These are phyloP conservation scores for Fusarium palustre DNA, from an alignment of 2,329 filamentous ascomycete species.

Conservation along the genomic window DNA sequence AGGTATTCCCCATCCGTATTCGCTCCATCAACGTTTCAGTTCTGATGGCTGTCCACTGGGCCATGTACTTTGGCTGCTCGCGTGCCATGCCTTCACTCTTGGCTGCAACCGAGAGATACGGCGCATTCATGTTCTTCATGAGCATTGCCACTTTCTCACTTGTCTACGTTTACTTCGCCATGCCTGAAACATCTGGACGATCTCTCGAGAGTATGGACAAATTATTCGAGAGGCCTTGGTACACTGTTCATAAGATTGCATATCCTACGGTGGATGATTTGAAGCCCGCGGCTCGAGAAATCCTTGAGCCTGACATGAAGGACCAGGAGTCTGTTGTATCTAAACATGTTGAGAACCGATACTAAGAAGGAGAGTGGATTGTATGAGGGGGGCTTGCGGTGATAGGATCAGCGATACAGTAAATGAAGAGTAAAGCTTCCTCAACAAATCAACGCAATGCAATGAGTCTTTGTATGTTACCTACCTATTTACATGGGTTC, in stretches of 20 bases:
- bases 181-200: constrained; percentile 50
- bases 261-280: constrained; percentile 47
- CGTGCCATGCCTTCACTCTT: constrained; percentile 51
- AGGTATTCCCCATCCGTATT: constrained; percentile 58
- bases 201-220: constrained; percentile 50
- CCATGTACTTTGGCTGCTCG: constrained; percentile 51
- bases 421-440: too few species aligned
- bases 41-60: constrained; percentile 59
- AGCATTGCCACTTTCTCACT: constrained; percentile 46
- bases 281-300: constrained; percentile 16
- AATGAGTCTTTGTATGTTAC: too few species aligned
- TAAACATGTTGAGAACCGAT: constrained; percentile 13
- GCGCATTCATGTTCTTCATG: constrained; percentile 49
- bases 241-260: constrained; percentile 46
- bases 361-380: accelerated
- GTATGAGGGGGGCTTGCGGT: too few species aligned
- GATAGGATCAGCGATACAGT: too few species aligned
- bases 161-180: constrained; percentile 50
- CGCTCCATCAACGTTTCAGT: constrained; percentile 56
- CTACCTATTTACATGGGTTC: too few species aligned
- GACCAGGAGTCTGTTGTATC: constrained; percentile 18
- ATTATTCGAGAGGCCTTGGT: constrained; percentile 48
- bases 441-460: too few species aligned
- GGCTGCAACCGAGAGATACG: constrained; percentile 49
- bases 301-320: constrained; percentile 25